These are phyloP conservation scores for Solanum hybrid DNA, from an alignment of 305 asterid species.

Conservation along the genomic window DNA sequence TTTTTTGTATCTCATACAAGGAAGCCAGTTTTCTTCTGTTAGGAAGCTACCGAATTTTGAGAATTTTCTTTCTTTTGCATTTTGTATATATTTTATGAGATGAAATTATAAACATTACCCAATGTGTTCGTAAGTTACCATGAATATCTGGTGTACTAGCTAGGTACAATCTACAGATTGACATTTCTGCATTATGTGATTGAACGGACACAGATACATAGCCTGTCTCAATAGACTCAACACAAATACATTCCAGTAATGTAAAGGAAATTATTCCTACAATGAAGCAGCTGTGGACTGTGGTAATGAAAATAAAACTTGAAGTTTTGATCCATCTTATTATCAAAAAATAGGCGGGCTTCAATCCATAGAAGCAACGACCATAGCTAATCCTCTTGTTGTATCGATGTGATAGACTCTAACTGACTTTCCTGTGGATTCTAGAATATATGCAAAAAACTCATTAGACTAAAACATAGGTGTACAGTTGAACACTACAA, in stretches of 20 bases:
- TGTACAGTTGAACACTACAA: background rate
- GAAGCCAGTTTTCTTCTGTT: background rate
- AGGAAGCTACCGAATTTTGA: background rate
- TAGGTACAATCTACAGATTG: background rate
- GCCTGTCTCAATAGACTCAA: background rate
- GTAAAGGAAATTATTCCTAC: background rate
- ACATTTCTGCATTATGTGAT: background rate
- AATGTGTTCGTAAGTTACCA: background rate
- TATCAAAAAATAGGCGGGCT: background rate
- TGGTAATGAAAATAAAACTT: background rate
- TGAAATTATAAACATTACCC: background rate
- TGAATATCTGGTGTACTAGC: background rate
- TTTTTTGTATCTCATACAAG: background rate
- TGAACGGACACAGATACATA: background rate
- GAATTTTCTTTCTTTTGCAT: background rate
- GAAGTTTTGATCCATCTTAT: background rate
- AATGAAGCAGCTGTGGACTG: background rate
- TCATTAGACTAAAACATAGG: constrained; percentile 11
- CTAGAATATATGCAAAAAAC: constrained; percentile 18
- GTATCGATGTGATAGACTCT: constrained; percentile 13
- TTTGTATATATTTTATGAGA: background rate
- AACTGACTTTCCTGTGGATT: constrained; percentile 17
- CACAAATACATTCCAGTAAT: background rate
- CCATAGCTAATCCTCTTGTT: constrained; percentile 25
- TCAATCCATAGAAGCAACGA: background rate